Percentiles rank a stretch among this genome's conserved stretches.
Conservation (phyloP, 179 eudicot species). For the Pouteria campechiana region DNA sequence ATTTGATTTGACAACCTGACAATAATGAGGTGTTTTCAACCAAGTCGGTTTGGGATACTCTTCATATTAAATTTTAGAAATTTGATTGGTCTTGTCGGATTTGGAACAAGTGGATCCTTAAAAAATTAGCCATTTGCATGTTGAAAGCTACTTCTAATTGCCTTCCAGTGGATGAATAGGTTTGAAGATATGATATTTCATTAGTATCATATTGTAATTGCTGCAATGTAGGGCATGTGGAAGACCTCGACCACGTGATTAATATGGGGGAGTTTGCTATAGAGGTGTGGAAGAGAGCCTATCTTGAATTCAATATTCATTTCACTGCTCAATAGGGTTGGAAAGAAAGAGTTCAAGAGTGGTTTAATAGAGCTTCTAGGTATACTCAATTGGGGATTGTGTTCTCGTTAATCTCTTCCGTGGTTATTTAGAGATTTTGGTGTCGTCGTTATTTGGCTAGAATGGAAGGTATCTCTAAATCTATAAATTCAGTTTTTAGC, state of each 20-base stretch:
- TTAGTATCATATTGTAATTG: background rate
- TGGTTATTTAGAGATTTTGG: too few species aligned
- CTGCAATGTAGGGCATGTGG: background rate
- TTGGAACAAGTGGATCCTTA: background rate
- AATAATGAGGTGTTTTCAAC: background rate
- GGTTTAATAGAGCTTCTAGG: too few species aligned
- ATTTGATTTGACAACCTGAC: background rate
- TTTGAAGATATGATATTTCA: too few species aligned
- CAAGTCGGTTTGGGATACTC: background rate
- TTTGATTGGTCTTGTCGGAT: background rate
- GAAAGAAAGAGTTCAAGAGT: too few species aligned
- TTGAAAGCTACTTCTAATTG: background rate
- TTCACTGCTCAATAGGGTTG: too few species aligned
- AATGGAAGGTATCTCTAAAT: too few species aligned
- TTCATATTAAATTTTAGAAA: background rate
- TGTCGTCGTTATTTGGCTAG: too few species aligned
- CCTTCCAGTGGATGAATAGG: background rate
- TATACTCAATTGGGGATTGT: too few species aligned
- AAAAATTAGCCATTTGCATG: background rate
- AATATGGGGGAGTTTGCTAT: background rate
- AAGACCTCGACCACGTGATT: background rate
- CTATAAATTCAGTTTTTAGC: too few species aligned
- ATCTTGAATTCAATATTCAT: too few species aligned
- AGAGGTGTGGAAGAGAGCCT: background rate
- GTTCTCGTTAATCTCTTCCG: too few species aligned